Evolutionary conservation across 2,329 filamentous ascomycete genomes (phyloP), one percentile per base, ranked within the genome.

Genomic region (Alternaria brassicicola): DNA sequence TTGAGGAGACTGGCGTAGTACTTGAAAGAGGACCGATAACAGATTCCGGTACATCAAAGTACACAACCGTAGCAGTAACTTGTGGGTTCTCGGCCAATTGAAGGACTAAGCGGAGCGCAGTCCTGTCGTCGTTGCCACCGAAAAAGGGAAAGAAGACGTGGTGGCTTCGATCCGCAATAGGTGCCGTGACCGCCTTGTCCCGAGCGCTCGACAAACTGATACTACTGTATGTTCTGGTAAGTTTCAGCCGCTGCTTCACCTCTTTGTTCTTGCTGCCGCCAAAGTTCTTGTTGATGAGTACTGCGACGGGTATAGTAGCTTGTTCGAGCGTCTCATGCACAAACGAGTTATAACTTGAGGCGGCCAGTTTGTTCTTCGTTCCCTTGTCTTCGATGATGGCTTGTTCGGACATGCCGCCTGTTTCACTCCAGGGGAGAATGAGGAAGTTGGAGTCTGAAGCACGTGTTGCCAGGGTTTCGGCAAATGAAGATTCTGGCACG

Each of bases 101-200:
- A 3, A 98, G 82, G 3, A 94, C 89, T 23, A 98, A 86, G 1
- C 88, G 84, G 0, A 98, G 83, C 0, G 93, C 93, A 4, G 89
- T 86, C 7, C 87, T 85, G 70, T 97, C 94, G 71, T 99, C 95
- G 1, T 83, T 80, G 8, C 91, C 91, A 17, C 94, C 93, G 58
- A 97, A 88, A 78, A 92, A 98, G 0, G 93, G 90, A 52, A 96
- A 82, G 74, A 96, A 93, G 64, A 98, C 84, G 73, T 94, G 92
- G 72, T 96, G 92, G 33, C 86, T 88, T 60, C 88, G 88, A 68
- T 91, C 86, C 6, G 83, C 81, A 5, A 88, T 83, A 0, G 89
- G 86, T 1, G 71, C 71, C 49, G 84, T 80, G 19, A 84, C 78
- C 0, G 84, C 79, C 10, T 85, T 78, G 52, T 89, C 86, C n/a